Evolutionary conservation across 2,329 filamentous ascomycete species (phyloP), one percentile per base, ranked within the genome.

Genomic region (Pseudogymnoascus sp.): DNA sequence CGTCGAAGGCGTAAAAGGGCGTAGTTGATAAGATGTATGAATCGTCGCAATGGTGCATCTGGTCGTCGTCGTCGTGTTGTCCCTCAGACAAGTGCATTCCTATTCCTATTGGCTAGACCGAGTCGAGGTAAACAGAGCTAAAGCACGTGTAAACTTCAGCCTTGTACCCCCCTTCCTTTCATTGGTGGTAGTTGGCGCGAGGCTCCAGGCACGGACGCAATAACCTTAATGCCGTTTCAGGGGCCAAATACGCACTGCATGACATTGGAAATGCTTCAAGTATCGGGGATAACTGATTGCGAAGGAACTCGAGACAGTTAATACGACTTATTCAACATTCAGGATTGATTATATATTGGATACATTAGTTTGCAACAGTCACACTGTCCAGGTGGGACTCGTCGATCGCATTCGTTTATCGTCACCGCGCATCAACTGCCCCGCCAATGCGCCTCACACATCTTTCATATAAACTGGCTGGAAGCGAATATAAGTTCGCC

Each of bases 221-320:
- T 56, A 36, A 56, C 50, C 28, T 56, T 56, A 56, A 56, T 56
- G 50, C 50, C 50, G 28, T 56, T 56, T 56, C 50, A 56, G 50
- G 50, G 50, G 50, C 50, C 50, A 56, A 56, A 18, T 56, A n/a
- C 50, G 50, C 50, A 56, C 50, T 56, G n/a, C 50, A 56, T 56
- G 50, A 56, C 28, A 56, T 56, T 56, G 50, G 50, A 56, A 56
- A 56, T 56, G 50, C 50, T 56, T 56, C 50, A 56, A 56, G 25
- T 56, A 56, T 56, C 5, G n/a, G 50, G n/a, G 28, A 56, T 10
- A 28, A 56, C 50, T 21, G 50, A 31, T 36, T 34, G 28, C 50
- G 28, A 34, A 18, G 11, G 28, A 21, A 34, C 50, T 18, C 50
- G 16, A 56, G 10, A 56, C 14, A 56, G n/a, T 36, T 56, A 56